These are phyloP conservation scores for Aspergillus latus DNA, from an alignment of 2,329 filamentous ascomycete genomes.

Conservation along the genomic window DNA sequence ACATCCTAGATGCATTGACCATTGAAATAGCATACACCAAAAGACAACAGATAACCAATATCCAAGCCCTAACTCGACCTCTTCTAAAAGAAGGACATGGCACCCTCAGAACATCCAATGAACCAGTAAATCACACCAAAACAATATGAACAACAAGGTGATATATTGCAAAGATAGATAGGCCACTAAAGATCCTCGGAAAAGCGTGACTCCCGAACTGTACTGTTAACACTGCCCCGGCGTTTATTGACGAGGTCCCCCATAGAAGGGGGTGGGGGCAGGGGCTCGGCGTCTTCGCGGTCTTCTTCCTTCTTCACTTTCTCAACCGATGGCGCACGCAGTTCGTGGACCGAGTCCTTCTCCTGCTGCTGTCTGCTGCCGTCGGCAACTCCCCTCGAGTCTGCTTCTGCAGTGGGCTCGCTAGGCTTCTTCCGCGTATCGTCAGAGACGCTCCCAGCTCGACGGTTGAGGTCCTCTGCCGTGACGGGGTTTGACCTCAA, in stretches of 20 bases:
- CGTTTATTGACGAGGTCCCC: conserved; percentile 22
- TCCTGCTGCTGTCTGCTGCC: conserved; percentile 23
- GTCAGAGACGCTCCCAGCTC: conserved; percentile 17
- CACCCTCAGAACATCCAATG: neutral
- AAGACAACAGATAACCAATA: too few relatives aligned
- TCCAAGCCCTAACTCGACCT: neutral
- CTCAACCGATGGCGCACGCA: conserved; percentile 19
- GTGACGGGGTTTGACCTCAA: conserved; percentile 35
- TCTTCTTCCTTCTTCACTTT: conserved; percentile 24
- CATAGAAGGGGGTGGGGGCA: conserved; percentile 28
- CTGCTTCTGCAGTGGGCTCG: conserved; percentile 14
- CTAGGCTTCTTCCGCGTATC: conserved; percentile 20
- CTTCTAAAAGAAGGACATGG: neutral
- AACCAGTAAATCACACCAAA: neutral
- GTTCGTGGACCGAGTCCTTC: conserved; percentile 15
- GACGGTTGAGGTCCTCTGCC: conserved; percentile 23
- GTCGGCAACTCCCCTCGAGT: conserved; percentile 17
- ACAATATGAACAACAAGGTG: neutral
- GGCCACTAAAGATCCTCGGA: conserved; percentile 37
- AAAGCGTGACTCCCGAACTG: conserved; percentile 37
- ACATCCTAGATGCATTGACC: too few relatives aligned
- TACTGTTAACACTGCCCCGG: conserved; percentile 17
- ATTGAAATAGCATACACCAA: too few relatives aligned
- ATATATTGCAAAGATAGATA: neutral
- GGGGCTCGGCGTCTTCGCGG: conserved; percentile 31